phyloP scores from a whole-genome alignment of 1,284 basidiomycete genomes.

The Tilletia horrida region DNA sequence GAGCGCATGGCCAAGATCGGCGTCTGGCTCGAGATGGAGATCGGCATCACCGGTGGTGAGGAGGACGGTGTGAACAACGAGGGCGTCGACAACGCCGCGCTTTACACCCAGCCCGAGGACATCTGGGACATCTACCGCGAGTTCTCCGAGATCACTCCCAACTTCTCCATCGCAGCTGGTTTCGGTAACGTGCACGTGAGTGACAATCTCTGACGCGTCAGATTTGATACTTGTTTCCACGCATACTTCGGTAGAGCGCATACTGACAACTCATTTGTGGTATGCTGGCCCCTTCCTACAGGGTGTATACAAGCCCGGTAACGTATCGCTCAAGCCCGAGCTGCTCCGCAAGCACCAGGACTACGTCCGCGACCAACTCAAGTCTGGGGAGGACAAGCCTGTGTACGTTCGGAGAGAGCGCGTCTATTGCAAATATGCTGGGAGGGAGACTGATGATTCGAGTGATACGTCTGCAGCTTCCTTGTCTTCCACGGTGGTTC shows the following conservation, averaged over 20 bases:
- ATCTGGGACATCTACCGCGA: slow-evolving; percentile 80
- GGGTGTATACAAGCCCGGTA: slow-evolving; percentile 55
- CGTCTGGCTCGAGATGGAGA: slow-evolving; percentile 99
- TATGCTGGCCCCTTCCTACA: slow-evolving; percentile 62
- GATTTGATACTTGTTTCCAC: neutral
- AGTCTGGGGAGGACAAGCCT: slow-evolving; percentile 61
- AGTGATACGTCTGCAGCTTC: slow-evolving; percentile 59
- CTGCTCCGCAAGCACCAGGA: slow-evolving; percentile 88
- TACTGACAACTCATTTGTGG: slow-evolving; percentile 24
- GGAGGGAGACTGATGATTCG: slow-evolving; percentile 19
- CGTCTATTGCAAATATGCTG: too few relatives aligned
- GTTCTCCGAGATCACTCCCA: slow-evolving; percentile 78
- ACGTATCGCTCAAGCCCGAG: slow-evolving; percentile 83
- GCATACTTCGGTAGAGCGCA: neutral
- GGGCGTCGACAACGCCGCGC: slow-evolving; percentile 82
- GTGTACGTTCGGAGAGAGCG: slow-evolving; percentile 60
- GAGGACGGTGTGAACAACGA: slow-evolving; percentile 83
- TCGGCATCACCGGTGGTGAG: slow-evolving; percentile 99
- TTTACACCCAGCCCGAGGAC: slow-evolving; percentile 98
- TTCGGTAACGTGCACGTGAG: slow-evolving; percentile 87
- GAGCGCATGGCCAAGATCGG: slow-evolving; percentile 83
- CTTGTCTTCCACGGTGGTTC: slow-evolving; percentile 99
- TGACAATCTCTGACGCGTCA: neutral
- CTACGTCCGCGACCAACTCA: slow-evolving; percentile 70
- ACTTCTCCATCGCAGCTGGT: slow-evolving; percentile 94